phyloP scores from a whole-genome alignment of 2,329 filamentous ascomycete species.

The Aspergillus ibericus region DNA sequence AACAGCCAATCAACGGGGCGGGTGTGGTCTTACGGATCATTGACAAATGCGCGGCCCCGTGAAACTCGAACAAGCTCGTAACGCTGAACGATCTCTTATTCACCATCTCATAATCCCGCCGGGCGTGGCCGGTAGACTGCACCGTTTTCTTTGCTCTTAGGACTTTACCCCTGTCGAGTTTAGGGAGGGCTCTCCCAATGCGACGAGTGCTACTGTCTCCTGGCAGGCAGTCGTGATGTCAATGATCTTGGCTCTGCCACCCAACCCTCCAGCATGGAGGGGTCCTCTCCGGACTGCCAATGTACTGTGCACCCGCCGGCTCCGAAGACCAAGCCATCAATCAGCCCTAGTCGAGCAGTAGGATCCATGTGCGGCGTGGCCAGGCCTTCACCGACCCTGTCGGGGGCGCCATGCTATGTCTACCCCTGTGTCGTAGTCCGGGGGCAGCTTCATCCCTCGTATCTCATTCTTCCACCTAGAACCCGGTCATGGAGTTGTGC shows the following conservation, averaged over 20 bases:
- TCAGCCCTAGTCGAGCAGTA: neutral
- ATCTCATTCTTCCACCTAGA: neutral
- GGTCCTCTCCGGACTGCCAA: neutral
- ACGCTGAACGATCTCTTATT: conserved; percentile 14
- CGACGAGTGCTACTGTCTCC: neutral
- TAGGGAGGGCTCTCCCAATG: neutral
- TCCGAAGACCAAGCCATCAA: no score
- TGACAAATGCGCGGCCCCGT: conserved; percentile 32
- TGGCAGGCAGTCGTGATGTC: conserved; percentile 12
- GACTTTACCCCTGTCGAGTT: neutral
- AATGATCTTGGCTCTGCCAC: neutral
- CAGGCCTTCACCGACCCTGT: neutral
- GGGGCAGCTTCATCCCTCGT: neutral
- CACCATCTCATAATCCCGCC: neutral
- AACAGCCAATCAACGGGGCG: conserved; percentile 1
- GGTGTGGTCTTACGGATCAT: conserved; percentile 31
- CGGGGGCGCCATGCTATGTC: neutral
- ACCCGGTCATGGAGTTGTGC: neutral
- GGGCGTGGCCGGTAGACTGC: neutral
- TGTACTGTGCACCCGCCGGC: neutral
- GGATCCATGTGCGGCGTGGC: neutral
- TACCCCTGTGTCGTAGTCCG: neutral
- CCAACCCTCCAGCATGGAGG: neutral
- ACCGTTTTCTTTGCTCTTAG: neutral
- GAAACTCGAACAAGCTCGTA: neutral